Evolutionary conservation across 345 rosid species (phyloP).

Genomic region (Moricandia arvensis): DNA sequence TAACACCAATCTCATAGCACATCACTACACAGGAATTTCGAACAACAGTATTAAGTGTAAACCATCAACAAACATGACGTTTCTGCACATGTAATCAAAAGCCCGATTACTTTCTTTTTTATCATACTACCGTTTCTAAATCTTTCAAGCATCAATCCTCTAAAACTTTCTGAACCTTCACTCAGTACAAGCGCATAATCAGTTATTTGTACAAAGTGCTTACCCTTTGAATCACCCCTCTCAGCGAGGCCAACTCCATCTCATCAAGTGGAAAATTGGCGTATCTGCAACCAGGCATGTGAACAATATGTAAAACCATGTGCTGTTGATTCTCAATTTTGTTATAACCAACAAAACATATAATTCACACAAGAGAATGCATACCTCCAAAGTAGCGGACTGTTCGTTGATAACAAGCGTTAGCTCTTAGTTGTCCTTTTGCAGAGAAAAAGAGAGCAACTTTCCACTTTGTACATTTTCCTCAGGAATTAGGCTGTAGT

Average conservation of each 20-base stretch:
- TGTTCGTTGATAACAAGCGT: slow-evolving; percentile 69
- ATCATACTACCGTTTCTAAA: neutral
- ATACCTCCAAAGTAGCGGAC: slow-evolving; percentile 89
- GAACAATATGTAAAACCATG: too few species aligned
- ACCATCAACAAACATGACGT: neutral
- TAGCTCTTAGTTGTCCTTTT: slow-evolving; percentile 88
- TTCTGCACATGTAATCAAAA: too few species aligned
- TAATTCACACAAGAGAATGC: slow-evolving; percentile 7
- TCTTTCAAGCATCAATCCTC: too few species aligned
- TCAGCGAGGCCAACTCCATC: slow-evolving; percentile 90
- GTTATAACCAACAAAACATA: neutral
- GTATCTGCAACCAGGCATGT: slow-evolving; percentile 46
- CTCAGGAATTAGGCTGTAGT: slow-evolving; percentile 48
- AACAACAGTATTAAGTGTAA: neutral
- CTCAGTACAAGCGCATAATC: slow-evolving; percentile 4
- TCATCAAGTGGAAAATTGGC: slow-evolving; percentile 93
- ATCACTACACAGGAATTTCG: neutral
- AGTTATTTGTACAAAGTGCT: slow-evolving; percentile 19
- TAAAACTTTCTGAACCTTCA: neutral
- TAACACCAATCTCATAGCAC: slow-evolving; percentile 1
- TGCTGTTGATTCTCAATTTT: neutral
- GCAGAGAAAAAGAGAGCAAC: slow-evolving; percentile 71
- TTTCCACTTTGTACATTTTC: slow-evolving; percentile 70
- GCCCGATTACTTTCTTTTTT: neutral
- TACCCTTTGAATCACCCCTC: slow-evolving; percentile 90